These are phyloP conservation scores for Nakazawaea holstii DNA, from an alignment of 805 yeast genomes.

Conservation along the genomic window DNA sequence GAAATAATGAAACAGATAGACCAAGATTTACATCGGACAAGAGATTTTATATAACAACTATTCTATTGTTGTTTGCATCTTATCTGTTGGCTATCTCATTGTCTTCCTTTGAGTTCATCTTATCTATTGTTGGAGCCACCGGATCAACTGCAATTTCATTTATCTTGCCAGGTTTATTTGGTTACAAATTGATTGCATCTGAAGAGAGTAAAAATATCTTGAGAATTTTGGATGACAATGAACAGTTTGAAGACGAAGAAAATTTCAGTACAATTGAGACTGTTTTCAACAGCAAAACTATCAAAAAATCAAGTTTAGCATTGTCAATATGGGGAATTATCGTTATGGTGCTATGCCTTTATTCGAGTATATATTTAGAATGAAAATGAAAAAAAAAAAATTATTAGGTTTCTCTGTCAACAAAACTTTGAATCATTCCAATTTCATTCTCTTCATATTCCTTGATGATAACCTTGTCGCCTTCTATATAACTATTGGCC, in stretches of 20 bases:
- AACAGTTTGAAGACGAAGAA: slow-evolving; percentile 15
- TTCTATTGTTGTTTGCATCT: slow-evolving; percentile 37
- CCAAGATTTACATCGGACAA: slow-evolving; percentile 33
- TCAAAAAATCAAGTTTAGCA: slow-evolving; percentile 23
- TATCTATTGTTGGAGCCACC: slow-evolving; percentile 76
- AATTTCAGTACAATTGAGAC: slow-evolving; percentile 9
- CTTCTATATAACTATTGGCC: slow-evolving; percentile 59
- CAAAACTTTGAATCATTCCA: slow-evolving; percentile 78
- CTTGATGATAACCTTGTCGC: slow-evolving; percentile 42
- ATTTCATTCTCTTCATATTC: slow-evolving; percentile 70
- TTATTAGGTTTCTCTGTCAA: slow-evolving; percentile 42
- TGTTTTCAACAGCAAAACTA: slow-evolving; percentile 5
- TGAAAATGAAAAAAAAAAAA: not conserved
- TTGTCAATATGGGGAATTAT: slow-evolving; percentile 48
- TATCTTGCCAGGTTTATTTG: slow-evolving; percentile 74
- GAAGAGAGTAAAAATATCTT: slow-evolving; percentile 4
- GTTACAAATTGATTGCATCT: slow-evolving; percentile 48
- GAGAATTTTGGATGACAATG: slow-evolving; percentile 3
- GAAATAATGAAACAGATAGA: slow-evolving; percentile 12
- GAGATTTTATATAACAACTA: slow-evolving; percentile 45
- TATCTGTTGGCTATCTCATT: slow-evolving; percentile 56
- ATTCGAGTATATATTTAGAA: slow-evolving; percentile 40
- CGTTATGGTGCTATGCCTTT: slow-evolving; percentile 50
- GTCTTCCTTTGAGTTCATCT: slow-evolving; percentile 59
- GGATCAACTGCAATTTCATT: slow-evolving; percentile 79